Base-by-base conservation (phyloP, 163 green algal genomes). In the Scenedesmus sp. region DNA sequence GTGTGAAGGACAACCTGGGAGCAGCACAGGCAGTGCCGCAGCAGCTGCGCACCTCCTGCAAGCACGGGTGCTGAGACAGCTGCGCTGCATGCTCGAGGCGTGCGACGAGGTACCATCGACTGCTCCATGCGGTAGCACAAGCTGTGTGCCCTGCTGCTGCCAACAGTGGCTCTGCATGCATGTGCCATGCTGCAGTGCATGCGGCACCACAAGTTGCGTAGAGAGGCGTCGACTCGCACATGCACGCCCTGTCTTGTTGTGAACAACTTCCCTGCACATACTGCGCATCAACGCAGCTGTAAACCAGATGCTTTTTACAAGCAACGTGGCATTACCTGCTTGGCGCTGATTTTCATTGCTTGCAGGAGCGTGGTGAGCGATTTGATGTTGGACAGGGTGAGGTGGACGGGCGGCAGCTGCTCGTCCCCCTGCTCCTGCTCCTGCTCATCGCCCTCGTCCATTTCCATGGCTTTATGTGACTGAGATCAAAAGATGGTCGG, bases 301-400 rank as follows among this genome's bases (percentile, higher is more conserved):
- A 5, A 37, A 35, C 12, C 2, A 18, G 6, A 46, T 10, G 51
- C 5, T 16, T 13, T 7, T 4, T 18, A 9, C 24, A n/a, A 42
- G 49, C 3, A 12, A 30, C 26, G 10, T 4, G 24, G 44, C 40
- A 16, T 33, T 22, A 93, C 90, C 90, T 94, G 90, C 85, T 94
- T 93, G 9, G 88, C 35, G 37, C 90, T 53, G 5, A 90, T 37
- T 53, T 93, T 93, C 9, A 94, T 93, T 7, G 93, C 86, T 59
- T 93, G 90, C 26, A 95, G 82, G 59, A 94, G 59, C 18, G 65
- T 73, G 13, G 90, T 80, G 1, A 94, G 85, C 26, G 83, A 83
- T 10, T 37, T 56, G 1, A 91, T 33, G 59, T 90, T 88, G 24
- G 42, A 22, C 37, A 92, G 65, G 9, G 65, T 88, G 4, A 92